Percentiles rank a stretch among this genome's conserved stretches.
These are phyloP conservation scores for Leccinellum luteum DNA, from an alignment of 768 basidiomycete species.

Conservation along the genomic window DNA sequence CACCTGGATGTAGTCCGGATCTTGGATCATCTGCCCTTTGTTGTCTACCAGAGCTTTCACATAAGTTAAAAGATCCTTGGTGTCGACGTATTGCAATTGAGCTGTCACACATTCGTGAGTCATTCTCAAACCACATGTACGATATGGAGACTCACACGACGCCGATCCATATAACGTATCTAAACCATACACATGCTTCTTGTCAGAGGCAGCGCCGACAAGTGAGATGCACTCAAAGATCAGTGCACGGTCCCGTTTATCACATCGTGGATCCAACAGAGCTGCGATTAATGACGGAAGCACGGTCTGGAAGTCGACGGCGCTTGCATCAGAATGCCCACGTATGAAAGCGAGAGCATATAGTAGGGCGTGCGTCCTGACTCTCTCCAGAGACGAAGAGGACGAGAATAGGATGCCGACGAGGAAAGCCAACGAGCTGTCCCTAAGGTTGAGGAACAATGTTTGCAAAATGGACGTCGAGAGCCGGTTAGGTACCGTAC, in stretches of 20 bases:
- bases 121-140: not conserved
- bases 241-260: conserved; percentile 30
- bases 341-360: conserved; percentile 81
- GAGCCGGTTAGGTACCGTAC: conserved; percentile 40
- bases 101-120: conserved; percentile 31
- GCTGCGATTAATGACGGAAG: conserved; percentile 67
- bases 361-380: conserved; percentile 56
- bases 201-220: conserved; percentile 38
- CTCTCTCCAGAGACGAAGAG: conserved; percentile 27
- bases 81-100: conserved; percentile 66
- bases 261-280: conserved; percentile 33
- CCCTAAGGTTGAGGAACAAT: conserved; percentile 66
- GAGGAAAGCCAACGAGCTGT: conserved; percentile 77
- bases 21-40: conserved; percentile 57
- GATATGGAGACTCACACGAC: conserved; percentile 43
- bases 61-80: conserved; percentile 60
- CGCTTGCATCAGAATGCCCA: conserved; percentile 57
- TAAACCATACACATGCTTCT: conserved; percentile 63
- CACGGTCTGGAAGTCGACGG: conserved; percentile 78
- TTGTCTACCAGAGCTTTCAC: conserved; percentile 47
- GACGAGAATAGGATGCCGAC: conserved; percentile 62
- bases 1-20: conserved; percentile 52
- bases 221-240: conserved; percentile 56
- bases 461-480: conserved; percentile 56
- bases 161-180: conserved; percentile 68